Evolutionary conservation across 495 filamentous ascomycete species (phyloP).

Genomic region (Antarctomyces pellizariae): DNA sequence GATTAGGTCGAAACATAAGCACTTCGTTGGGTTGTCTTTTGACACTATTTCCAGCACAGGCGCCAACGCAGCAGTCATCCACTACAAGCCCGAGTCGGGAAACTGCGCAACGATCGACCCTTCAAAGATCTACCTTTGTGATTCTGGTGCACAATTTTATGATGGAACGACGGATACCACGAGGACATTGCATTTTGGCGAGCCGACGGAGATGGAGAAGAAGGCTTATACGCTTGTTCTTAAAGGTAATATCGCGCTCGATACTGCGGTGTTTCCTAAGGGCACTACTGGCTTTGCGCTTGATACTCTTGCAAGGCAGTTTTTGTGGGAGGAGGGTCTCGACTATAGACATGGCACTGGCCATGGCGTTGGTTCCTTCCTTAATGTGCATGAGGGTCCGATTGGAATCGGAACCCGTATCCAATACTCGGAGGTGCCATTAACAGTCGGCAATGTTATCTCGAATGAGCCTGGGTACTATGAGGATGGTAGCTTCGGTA

Average conservation of each 20-base stretch:
- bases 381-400: slow-evolving; percentile 94
- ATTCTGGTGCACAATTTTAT: slow-evolving; percentile 84
- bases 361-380: slow-evolving; percentile 77
- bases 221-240: slow-evolving; percentile 89
- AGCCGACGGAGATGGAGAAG: slow-evolving; percentile 64
- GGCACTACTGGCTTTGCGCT: slow-evolving; percentile 84
- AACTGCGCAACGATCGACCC: slow-evolving; percentile 72
- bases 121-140: slow-evolving; percentile 76
- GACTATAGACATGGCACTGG: slow-evolving; percentile 96
- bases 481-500: slow-evolving; percentile 92
- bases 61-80: slow-evolving; percentile 86
- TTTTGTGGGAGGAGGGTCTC: slow-evolving; percentile 76
- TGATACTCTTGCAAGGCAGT: slow-evolving; percentile 73
- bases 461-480: slow-evolving; percentile 96
- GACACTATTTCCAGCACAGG: slow-evolving; percentile 92
- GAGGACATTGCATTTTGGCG: slow-evolving; percentile 76
- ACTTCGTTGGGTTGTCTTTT: slow-evolving; percentile 84
- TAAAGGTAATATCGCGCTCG: slow-evolving; percentile 86
- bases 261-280: slow-evolving; percentile 77
- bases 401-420: slow-evolving; percentile 86
- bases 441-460: slow-evolving; percentile 79
- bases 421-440: slow-evolving; percentile 75
- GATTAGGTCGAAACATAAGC: slow-evolving; percentile 53
- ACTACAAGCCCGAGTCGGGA: slow-evolving; percentile 81
- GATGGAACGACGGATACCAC: slow-evolving; percentile 97